phyloP scores from a whole-genome alignment of 1,284 basidiomycete species.

The Boletellus sp. region DNA sequence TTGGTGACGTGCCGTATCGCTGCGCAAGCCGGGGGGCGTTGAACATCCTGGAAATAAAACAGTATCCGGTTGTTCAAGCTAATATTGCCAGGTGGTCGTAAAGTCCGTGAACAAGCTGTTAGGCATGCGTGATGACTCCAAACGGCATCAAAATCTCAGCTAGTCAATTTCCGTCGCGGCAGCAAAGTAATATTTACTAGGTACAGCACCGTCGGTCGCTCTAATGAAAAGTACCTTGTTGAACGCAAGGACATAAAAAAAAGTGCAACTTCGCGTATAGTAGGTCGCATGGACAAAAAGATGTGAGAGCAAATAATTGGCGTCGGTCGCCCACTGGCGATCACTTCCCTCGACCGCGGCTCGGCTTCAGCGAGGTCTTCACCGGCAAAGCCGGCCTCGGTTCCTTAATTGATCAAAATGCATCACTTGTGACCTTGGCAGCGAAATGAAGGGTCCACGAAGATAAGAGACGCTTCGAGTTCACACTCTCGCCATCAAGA shows the following conservation, averaged over 20 bases:
- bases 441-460: slow-evolving; percentile 86
- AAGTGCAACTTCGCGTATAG: no score
- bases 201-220: slow-evolving; percentile 17
- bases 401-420: slow-evolving; percentile 18
- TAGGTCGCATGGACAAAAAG: no score
- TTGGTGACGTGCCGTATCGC: slow-evolving; percentile 55
- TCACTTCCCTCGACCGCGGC: no score
- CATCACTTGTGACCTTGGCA: slow-evolving; percentile 56
- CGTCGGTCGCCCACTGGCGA: no score
- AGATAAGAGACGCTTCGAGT: slow-evolving; percentile 64
- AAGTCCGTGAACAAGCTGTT: slow-evolving; percentile 13
- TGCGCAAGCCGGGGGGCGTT: slow-evolving; percentile 71
- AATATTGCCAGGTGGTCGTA: slow-evolving; percentile 8
- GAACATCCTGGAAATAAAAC: slow-evolving; percentile 51
- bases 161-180: slow-evolving; percentile 4
- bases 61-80: slow-evolving; percentile 10
- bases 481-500: slow-evolving; percentile 70
- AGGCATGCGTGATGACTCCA: slow-evolving; percentile 4
- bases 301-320: no score
- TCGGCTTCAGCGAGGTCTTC: no score
- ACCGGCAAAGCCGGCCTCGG: no score
- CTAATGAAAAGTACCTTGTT: no score
- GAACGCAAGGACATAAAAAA: no score
- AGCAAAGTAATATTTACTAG: slow-evolving; percentile 22
- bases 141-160: slow-evolving; percentile 1